Conservation (phyloP, 352 stramenopile genomes). For the Globisporangium parvum region DNA sequence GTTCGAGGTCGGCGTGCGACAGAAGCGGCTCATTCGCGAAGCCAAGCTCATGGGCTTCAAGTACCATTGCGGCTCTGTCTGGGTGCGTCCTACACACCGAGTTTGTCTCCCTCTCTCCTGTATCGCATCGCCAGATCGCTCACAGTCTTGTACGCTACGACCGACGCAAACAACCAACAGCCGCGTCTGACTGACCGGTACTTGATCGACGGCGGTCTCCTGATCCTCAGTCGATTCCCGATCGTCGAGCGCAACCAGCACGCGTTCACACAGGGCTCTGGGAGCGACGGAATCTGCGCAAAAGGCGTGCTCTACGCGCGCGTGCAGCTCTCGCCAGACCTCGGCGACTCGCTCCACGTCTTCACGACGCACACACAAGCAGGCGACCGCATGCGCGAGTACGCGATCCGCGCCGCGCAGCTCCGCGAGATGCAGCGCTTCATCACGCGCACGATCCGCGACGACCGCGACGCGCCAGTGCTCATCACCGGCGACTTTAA, state of each 20-base stretch:
- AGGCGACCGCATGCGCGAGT: slow-evolving; percentile 40
- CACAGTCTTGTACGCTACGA: neutral
- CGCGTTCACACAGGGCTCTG: slow-evolving; percentile 45
- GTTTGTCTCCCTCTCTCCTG: too few species aligned
- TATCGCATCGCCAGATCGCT: neutral
- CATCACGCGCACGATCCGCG: slow-evolving; percentile 35
- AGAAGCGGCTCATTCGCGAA: slow-evolving; percentile 47
- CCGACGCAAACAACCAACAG: slow-evolving; percentile 2
- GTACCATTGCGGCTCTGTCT: slow-evolving; percentile 75
- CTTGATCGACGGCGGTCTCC: slow-evolving; percentile 67
- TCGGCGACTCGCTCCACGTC: slow-evolving; percentile 69
- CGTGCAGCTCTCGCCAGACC: slow-evolving; percentile 62
- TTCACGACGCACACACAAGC: slow-evolving; percentile 85
- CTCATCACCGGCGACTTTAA: slow-evolving; percentile 81
- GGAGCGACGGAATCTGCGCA: slow-evolving; percentile 63
- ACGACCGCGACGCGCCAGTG: slow-evolving; percentile 46
- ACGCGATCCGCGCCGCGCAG: slow-evolving; percentile 50
- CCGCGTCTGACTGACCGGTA: slow-evolving; percentile 38
- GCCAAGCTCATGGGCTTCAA: slow-evolving; percentile 53
- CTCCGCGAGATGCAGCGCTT: slow-evolving; percentile 62
- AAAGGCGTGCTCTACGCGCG: slow-evolving; percentile 77
- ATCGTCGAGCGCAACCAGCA: slow-evolving; percentile 67
- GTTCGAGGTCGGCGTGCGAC: slow-evolving; percentile 62
- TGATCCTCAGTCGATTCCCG: slow-evolving; percentile 81
- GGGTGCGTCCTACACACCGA: slow-evolving; percentile 17